Conservation (phyloP, 495 filamentous ascomycete species). For the Haplographium delicatum region DNA sequence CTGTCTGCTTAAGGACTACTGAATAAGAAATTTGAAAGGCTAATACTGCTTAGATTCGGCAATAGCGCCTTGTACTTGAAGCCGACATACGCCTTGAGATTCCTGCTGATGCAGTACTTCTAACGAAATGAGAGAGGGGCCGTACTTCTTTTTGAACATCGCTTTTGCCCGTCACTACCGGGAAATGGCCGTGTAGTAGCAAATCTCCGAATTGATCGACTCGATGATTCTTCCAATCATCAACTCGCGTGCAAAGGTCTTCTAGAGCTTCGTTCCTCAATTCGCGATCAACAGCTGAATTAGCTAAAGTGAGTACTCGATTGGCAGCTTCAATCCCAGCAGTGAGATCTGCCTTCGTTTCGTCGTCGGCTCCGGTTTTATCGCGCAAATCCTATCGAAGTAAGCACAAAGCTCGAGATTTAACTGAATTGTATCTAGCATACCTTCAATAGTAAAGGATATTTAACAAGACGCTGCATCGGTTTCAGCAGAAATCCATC, state of each 20-base stretch:
- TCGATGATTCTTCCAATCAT: slow-evolving; percentile 94
- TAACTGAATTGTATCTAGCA: slow-evolving; percentile 12
- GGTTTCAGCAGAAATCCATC: slow-evolving; percentile 93
- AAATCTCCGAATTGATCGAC: slow-evolving; percentile 87
- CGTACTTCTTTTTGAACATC: slow-evolving; percentile 80
- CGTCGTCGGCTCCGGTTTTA: slow-evolving; percentile 64
- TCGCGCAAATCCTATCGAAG: slow-evolving; percentile 72
- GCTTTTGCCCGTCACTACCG: slow-evolving; percentile 82
- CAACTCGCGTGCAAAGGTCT: slow-evolving; percentile 78
- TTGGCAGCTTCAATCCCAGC: slow-evolving; percentile 71
- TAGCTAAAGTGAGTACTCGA: slow-evolving; percentile 72
- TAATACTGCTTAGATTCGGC: no score
- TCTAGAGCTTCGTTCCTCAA: slow-evolving; percentile 71
- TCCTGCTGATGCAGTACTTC: slow-evolving; percentile 3
- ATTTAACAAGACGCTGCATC: slow-evolving; percentile 91
- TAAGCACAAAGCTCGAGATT: slow-evolving; percentile 9
- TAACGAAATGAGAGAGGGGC: not conserved
- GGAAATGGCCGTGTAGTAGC: slow-evolving; percentile 86
- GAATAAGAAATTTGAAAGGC: no score
- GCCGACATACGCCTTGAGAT: no score
- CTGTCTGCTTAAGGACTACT: not conserved
- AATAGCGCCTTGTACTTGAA: slow-evolving; percentile 16
- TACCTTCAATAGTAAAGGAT: slow-evolving; percentile 85
- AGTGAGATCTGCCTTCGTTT: slow-evolving; percentile 60
- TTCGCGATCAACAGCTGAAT: slow-evolving; percentile 84